A percentile compares a stretch with the other conserved stretches of the same genome.
Conservation (phyloP, 805 yeast species). For the Kazachstania taianensis region DNA sequence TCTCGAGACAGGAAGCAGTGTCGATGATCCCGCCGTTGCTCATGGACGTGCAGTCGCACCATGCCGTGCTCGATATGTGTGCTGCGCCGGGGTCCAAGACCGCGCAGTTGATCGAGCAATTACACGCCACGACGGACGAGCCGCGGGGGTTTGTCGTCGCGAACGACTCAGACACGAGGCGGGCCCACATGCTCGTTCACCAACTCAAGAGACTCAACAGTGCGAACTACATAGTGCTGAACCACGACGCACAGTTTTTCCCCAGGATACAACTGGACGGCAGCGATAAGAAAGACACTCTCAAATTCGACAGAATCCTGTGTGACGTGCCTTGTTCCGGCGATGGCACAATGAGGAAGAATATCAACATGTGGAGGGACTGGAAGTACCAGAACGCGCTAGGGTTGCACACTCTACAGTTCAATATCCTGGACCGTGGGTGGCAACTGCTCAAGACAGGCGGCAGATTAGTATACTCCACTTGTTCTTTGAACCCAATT, state of each 20-base stretch:
- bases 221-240: constrained; percentile 84
- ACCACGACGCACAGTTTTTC: constrained; percentile 94
- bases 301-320: constrained; percentile 83
- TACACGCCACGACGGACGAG: constrained; percentile 53
- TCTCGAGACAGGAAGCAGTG: constrained; percentile 93
- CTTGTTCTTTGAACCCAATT: constrained; percentile 90
- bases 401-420: constrained; percentile 82
- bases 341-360: constrained; percentile 97
- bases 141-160: constrained; percentile 90
- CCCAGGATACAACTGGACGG: constrained; percentile 55
- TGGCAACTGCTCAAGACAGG: constrained; percentile 78
- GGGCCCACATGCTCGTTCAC: constrained; percentile 96
- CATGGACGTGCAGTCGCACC: constrained; percentile 83
- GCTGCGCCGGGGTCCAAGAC: constrained; percentile 99
- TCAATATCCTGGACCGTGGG: constrained; percentile 83
- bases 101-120: constrained; percentile 86
- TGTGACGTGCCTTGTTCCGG: constrained; percentile 99
- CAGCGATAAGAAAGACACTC: constrained; percentile 27
- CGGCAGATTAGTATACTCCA: constrained; percentile 90
- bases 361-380: constrained; percentile 90
- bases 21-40: constrained; percentile 97
- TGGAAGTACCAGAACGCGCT: constrained; percentile 83
- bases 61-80: constrained; percentile 89
- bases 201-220: constrained; percentile 91
- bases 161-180: constrained; percentile 87